These are phyloP conservation scores for Ogataea ganodermae DNA, from an alignment of 805 yeast genomes.

Conservation along the genomic window DNA sequence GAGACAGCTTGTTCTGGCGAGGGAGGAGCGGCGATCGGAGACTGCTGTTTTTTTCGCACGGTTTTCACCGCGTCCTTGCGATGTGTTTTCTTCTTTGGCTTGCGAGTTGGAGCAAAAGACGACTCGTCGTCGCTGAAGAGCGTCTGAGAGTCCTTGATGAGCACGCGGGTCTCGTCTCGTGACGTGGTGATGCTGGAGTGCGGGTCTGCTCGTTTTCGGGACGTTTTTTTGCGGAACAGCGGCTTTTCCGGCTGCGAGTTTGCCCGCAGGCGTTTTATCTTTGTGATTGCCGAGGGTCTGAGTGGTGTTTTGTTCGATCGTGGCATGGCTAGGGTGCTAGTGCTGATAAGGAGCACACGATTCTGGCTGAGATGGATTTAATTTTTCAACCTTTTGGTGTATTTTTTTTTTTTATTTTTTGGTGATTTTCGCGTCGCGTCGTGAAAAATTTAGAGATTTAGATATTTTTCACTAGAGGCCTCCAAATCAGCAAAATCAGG, in stretches of 20 bases:
- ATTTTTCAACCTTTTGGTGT: background rate
- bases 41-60: background rate
- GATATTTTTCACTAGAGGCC: background rate
- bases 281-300: constrained; percentile 20
- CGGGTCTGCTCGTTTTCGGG: background rate
- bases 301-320: constrained; percentile 16
- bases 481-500: no score
- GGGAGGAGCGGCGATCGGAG: background rate
- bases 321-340: constrained; percentile 3
- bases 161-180: constrained; percentile 14
- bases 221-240: constrained; percentile 3
- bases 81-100: background rate
- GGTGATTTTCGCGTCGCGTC: constrained; percentile 1
- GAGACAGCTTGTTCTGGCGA: constrained; percentile 4
- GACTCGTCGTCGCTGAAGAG: constrained; percentile 26
- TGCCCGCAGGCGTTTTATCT: constrained; percentile 12
- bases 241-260: constrained; percentile 6
- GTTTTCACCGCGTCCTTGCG: no score
- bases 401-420: background rate
- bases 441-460: background rate
- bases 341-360: background rate
- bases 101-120: background rate
- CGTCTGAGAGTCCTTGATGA: constrained; percentile 23
- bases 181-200: constrained; percentile 5
- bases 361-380: background rate